Evolutionary conservation across 106 monocot genomes (phyloP).

Genomic region (Acorus calamus): DNA sequence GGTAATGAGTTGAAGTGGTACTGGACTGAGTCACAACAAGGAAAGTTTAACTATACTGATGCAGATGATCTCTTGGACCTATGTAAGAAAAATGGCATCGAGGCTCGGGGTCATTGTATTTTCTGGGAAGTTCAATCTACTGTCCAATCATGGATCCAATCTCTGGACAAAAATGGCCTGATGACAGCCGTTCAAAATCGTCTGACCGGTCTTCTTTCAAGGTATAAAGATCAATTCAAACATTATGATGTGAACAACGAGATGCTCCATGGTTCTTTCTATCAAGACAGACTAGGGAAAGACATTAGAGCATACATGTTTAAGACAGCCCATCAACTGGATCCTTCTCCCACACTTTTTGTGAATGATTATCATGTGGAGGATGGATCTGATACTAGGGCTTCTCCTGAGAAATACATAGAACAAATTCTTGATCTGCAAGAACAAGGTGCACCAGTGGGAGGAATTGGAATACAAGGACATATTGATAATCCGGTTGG

Average conservation of each 20-base stretch:
- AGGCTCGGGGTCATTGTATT: conserved; percentile 55
- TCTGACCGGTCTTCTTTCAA: conserved; percentile 43
- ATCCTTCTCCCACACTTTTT: conserved; percentile 61
- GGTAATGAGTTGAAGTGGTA: conserved; percentile 91
- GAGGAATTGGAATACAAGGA: conserved; percentile 58
- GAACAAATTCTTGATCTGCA: conserved; percentile 45
- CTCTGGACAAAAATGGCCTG: conserved; percentile 43
- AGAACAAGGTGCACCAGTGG: conserved; percentile 51
- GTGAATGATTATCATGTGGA: conserved; percentile 89
- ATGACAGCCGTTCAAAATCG: conserved; percentile 55
- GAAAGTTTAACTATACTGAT: conserved; percentile 54
- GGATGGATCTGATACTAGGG: conserved; percentile 26
- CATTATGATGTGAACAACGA: conserved; percentile 91
- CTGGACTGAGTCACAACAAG: conserved; percentile 61
- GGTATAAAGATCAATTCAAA: conserved; percentile 60
- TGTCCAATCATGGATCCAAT: conserved; percentile 51
- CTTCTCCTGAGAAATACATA: conserved; percentile 51
- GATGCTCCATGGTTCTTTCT: conserved; percentile 92
- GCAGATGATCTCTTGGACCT: conserved; percentile 54
- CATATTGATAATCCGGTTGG: conserved; percentile 44
- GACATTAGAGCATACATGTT: conserved; percentile 61
- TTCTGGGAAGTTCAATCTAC: conserved; percentile 52
- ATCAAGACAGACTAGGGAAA: conserved; percentile 57
- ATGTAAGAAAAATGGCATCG: conserved; percentile 35
- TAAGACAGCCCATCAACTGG: conserved; percentile 48